Percentiles rank a stretch among this genome's conserved stretches.
phyloP scores from a whole-genome alignment of 139 green algal genomes.

The Mychonastes homosphaera region DNA sequence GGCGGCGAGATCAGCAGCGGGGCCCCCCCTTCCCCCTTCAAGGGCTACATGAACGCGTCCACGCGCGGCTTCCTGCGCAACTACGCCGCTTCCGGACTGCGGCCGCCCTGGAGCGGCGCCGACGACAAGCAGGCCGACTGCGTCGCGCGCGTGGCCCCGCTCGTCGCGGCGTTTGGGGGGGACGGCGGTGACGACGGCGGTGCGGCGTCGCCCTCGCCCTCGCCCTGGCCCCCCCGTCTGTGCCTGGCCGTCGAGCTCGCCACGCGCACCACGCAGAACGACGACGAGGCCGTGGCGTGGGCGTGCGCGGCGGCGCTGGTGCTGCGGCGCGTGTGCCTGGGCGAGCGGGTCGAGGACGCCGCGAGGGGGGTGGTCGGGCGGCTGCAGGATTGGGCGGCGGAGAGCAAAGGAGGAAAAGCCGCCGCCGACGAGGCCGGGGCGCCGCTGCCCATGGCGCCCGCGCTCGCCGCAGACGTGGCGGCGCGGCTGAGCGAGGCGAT shows the following conservation, averaged over 20 bases:
- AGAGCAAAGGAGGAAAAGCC: neutral
- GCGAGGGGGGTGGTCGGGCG: constrained; percentile 10
- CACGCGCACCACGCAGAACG: constrained; percentile 44
- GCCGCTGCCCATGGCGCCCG: constrained; percentile 3
- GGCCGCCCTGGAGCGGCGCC: constrained; percentile 34
- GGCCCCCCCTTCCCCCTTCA: no score
- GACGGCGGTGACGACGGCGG: constrained; percentile 1
- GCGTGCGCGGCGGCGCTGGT: constrained; percentile 28
- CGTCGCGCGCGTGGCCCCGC: constrained; percentile 31
- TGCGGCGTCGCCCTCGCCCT: neutral
- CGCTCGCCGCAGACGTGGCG: constrained; percentile 26
- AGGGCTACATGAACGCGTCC: constrained; percentile 39
- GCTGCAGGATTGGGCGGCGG: neutral
- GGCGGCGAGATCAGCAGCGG: no score
- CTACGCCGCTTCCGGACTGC: no score
- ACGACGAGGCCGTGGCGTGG: constrained; percentile 32
- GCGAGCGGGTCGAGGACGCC: constrained; percentile 11
- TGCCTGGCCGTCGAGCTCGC: constrained; percentile 18
- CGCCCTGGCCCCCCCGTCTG: constrained; percentile 2
- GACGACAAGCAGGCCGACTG: constrained; percentile 42
- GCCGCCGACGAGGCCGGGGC: neutral
- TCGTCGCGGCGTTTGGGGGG: constrained; percentile 28
- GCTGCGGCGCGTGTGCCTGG: constrained; percentile 1
- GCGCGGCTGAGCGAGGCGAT: constrained; percentile 9
- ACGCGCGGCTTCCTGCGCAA: constrained; percentile 45